Conservation (phyloP, 164 flowering plant species). For the Sextonia rubra region DNA sequence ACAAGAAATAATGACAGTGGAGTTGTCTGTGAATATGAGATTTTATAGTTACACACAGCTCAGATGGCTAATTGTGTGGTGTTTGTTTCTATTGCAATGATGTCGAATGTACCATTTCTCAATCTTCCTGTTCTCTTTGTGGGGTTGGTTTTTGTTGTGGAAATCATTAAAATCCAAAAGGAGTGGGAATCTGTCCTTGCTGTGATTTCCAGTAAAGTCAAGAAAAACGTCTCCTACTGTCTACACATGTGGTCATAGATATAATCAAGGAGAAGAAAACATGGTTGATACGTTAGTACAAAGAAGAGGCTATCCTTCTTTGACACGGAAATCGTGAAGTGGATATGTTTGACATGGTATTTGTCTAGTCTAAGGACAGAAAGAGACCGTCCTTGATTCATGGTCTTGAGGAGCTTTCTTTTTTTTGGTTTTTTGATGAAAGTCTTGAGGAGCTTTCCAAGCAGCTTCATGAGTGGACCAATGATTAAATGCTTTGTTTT, state of each 20-base stretch:
- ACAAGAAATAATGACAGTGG: background rate
- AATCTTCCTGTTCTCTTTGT: background rate
- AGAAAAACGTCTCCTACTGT: background rate
- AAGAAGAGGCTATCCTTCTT: background rate
- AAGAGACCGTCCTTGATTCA: no score
- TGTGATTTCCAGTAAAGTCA: background rate
- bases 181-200: background rate
- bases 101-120: background rate
- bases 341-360: background rate
- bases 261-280: background rate
- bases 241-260: background rate
- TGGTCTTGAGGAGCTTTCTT: background rate
- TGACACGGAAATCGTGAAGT: background rate
- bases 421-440: no score
- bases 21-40: background rate
- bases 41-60: background rate
- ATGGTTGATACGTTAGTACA: background rate
- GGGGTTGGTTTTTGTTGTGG: no score
- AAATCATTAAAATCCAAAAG: no score
- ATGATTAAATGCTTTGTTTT: no score
- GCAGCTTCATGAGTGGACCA: background rate
- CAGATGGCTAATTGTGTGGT: background rate
- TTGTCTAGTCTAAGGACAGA: background rate
- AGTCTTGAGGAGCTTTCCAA: background rate
- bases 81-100: background rate